phyloP scores from a whole-genome alignment of 768 basidiomycete genomes.

The Pisolithus orientalis region DNA sequence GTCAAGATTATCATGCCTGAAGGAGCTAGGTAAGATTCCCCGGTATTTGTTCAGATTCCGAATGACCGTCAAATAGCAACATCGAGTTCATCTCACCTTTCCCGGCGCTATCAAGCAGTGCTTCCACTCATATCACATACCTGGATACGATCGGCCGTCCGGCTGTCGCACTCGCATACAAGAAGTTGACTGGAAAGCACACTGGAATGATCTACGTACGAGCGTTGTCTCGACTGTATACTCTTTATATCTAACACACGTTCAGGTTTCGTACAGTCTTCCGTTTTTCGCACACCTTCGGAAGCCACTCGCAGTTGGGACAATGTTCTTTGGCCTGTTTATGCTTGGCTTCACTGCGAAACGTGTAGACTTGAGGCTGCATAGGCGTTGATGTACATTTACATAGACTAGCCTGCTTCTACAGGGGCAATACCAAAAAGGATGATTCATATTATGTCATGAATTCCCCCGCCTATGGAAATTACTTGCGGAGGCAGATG shows the following conservation, averaged over 20 bases:
- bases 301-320: constrained; percentile 77
- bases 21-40: constrained; percentile 75
- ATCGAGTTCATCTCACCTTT: constrained; percentile 75
- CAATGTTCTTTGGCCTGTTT: constrained; percentile 66
- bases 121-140: constrained; percentile 76
- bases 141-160: constrained; percentile 91
- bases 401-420: background rate
- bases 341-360: constrained; percentile 37
- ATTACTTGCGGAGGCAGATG: background rate
- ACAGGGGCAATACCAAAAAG: background rate
- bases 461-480: background rate
- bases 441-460: background rate
- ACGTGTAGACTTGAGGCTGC: constrained; percentile 48
- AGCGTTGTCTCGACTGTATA: constrained; percentile 11
- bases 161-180: constrained; percentile 64
- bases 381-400: constrained; percentile 25
- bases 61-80: constrained; percentile 45
- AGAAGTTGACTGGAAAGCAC: constrained; percentile 73
- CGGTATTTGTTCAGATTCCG: constrained; percentile 8
- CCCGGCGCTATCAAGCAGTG: constrained; percentile 52
- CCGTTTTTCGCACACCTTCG: constrained; percentile 74
- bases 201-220: constrained; percentile 77
- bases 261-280: constrained; percentile 83
- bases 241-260: constrained; percentile 5
- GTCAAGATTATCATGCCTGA: constrained; percentile 84